Evolutionary conservation across 208 protist species (phyloP).

Genomic region (Trypanosoma conorhini): DNA sequence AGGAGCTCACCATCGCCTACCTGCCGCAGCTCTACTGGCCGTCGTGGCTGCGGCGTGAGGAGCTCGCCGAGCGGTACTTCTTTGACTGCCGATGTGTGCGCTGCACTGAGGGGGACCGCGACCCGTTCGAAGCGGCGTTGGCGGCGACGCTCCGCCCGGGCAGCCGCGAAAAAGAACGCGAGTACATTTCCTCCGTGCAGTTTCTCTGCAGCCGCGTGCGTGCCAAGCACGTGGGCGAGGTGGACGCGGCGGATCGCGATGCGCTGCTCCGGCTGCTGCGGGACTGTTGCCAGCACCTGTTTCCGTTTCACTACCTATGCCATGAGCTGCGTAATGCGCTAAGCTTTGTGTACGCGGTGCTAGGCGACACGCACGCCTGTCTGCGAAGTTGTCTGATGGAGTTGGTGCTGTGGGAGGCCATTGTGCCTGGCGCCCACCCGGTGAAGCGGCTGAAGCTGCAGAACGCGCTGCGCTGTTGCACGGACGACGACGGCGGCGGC

Average conservation of each 20-base stretch:
- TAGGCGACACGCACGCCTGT: constrained; percentile 40
- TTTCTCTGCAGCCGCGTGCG: constrained; percentile 49
- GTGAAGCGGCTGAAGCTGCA: constrained; percentile 83
- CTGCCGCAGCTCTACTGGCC: constrained; percentile 90
- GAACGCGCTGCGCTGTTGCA: constrained; percentile 58
- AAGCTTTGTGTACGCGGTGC: constrained; percentile 80
- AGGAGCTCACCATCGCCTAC: constrained; percentile 87
- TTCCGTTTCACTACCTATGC: constrained; percentile 81
- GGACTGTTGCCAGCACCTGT: constrained; percentile 51
- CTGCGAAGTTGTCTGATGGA: constrained; percentile 63
- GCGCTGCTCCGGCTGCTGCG: constrained; percentile 41
- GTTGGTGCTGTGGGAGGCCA: constrained; percentile 81
- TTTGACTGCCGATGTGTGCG: constrained; percentile 79
- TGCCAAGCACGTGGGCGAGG: constrained; percentile 30
- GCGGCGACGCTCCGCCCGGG: constrained; percentile 34
- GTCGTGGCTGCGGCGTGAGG: constrained; percentile 51
- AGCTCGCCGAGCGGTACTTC: constrained; percentile 60
- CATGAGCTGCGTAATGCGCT: constrained; percentile 85
- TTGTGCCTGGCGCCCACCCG: constrained; percentile 75
- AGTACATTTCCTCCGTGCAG: constrained; percentile 58
- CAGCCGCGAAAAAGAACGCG: not conserved
- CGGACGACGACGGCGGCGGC: not conserved
- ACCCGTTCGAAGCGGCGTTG: constrained; percentile 62
- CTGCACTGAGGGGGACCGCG: constrained; percentile 31
- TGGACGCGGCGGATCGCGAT: constrained; percentile 37